Conservation (phyloP, 345 rosid species). For the Corchorus olitorius region DNA sequence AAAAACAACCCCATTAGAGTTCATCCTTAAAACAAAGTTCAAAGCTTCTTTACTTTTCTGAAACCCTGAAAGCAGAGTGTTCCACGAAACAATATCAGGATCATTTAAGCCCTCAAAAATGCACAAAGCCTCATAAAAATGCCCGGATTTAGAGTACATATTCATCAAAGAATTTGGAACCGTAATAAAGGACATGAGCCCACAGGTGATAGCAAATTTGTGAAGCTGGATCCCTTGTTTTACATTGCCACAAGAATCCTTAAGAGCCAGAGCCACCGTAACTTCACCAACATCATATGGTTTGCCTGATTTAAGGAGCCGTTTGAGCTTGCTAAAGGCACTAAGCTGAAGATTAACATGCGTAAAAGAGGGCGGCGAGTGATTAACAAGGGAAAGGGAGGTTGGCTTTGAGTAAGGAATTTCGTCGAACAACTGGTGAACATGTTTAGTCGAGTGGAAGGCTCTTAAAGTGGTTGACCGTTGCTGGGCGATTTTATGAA, state of each 20-base stretch:
- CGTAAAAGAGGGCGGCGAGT: slow-evolving; percentile 39
- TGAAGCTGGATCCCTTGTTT: slow-evolving; percentile 67
- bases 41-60: slow-evolving; percentile 51
- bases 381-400: slow-evolving; percentile 30
- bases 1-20: slow-evolving; percentile 2
- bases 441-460: slow-evolving; percentile 20
- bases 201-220: slow-evolving; percentile 62
- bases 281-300: slow-evolving; percentile 42
- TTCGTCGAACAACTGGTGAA: slow-evolving; percentile 39
- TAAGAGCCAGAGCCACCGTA: slow-evolving; percentile 64
- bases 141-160: slow-evolving; percentile 64
- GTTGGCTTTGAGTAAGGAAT: slow-evolving; percentile 25
- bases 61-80: slow-evolving; percentile 83
- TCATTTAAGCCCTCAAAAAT: slow-evolving; percentile 61
- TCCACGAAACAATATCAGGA: slow-evolving; percentile 89
- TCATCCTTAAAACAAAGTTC: slow-evolving; percentile 43
- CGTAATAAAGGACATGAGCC: slow-evolving; percentile 50
- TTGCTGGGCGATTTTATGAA: slow-evolving; percentile 17
- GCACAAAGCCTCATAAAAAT: slow-evolving; percentile 48
- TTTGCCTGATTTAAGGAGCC: slow-evolving; percentile 38
- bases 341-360: slow-evolving; percentile 35
- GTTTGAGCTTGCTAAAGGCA: slow-evolving; percentile 47
- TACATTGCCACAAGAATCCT: slow-evolving; percentile 60
- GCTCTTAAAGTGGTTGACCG: background rate
- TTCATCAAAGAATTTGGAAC: slow-evolving; percentile 75